phyloP scores from a whole-genome alignment of 345 rosid species.

The Barbarea vulgaris region DNA sequence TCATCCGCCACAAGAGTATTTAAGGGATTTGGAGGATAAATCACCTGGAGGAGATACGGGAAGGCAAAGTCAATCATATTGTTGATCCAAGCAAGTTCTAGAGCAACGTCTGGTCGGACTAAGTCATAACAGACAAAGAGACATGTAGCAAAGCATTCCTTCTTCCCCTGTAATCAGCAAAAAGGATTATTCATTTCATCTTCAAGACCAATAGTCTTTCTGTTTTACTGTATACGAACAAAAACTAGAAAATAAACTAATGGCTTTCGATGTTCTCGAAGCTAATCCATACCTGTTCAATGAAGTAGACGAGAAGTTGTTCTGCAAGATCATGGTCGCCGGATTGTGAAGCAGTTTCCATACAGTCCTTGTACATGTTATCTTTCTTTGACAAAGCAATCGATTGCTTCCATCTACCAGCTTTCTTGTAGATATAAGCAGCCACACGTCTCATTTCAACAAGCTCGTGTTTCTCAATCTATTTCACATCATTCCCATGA shows the following conservation, averaged over 20 bases:
- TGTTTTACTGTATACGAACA: background rate
- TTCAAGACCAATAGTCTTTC: background rate
- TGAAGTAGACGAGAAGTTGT: slow-evolving; percentile 96
- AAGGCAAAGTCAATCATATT: slow-evolving; percentile 90
- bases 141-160: slow-evolving; percentile 94
- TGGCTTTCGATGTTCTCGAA: slow-evolving; percentile 7
- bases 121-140: slow-evolving; percentile 95
- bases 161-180: slow-evolving; percentile 61
- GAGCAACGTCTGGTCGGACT: slow-evolving; percentile 78
- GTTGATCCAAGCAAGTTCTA: slow-evolving; percentile 93
- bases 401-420: slow-evolving; percentile 98
- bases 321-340: slow-evolving; percentile 99
- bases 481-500: slow-evolving; percentile 33
- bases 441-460: slow-evolving; percentile 99
- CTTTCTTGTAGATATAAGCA: slow-evolving; percentile 97
- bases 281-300: slow-evolving; percentile 64
- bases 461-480: slow-evolving; percentile 99
- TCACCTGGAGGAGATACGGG: slow-evolving; percentile 85
- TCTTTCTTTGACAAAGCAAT: slow-evolving; percentile 98
- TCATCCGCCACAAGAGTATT: background rate
- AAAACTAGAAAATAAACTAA: background rate
- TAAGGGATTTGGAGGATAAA: background rate
- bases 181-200: background rate
- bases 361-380: slow-evolving; percentile 91
- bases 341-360: slow-evolving; percentile 99